Evolutionary conservation across 1,284 basidiomycete genomes (phyloP).

Genomic region (Ganoderma meredithae): DNA sequence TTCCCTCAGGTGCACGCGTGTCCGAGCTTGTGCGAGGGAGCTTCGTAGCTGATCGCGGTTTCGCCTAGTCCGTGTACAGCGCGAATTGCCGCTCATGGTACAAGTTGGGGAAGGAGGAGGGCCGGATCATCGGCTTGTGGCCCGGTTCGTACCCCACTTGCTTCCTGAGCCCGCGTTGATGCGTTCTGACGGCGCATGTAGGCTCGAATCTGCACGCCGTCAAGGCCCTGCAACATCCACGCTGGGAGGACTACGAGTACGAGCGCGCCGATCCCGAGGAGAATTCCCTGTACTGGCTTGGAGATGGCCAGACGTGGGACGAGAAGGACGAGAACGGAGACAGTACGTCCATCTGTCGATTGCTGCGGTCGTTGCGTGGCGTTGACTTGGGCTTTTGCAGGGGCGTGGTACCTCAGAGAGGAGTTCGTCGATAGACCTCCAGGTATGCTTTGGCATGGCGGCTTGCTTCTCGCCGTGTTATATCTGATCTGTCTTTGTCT

Average conservation of each 20-base stretch:
- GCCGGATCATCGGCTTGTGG: constrained; percentile 64
- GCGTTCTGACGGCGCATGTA: constrained; percentile 25
- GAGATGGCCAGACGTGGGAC: constrained; percentile 50
- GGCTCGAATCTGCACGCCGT: constrained; percentile 62
- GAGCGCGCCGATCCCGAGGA: constrained; percentile 51
- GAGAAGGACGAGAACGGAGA: constrained; percentile 53
- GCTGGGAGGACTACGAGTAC: constrained; percentile 73
- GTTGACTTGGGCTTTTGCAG: constrained; percentile 38
- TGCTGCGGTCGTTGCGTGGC: background rate
- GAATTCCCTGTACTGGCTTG: constrained; percentile 66
- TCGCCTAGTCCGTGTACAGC: constrained; percentile 59
- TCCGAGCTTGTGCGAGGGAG: background rate
- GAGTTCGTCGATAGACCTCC: constrained; percentile 44
- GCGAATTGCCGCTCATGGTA: constrained; percentile 73
- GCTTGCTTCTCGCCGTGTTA: background rate
- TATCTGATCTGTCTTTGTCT: background rate
- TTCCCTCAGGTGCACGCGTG: constrained; percentile 16
- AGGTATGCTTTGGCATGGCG: constrained; percentile 3
- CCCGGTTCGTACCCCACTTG: constrained; percentile 52
- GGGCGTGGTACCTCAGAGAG: constrained; percentile 55
- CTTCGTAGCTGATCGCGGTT: background rate
- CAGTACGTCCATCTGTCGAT: constrained; percentile 47
- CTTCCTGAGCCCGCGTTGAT: too few species aligned
- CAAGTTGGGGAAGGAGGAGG: constrained; percentile 65
- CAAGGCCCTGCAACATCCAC: constrained; percentile 57